These are phyloP conservation scores for Ceratobasidium sp. DNA, from an alignment of 1,284 basidiomycete genomes.

Conservation along the genomic window DNA sequence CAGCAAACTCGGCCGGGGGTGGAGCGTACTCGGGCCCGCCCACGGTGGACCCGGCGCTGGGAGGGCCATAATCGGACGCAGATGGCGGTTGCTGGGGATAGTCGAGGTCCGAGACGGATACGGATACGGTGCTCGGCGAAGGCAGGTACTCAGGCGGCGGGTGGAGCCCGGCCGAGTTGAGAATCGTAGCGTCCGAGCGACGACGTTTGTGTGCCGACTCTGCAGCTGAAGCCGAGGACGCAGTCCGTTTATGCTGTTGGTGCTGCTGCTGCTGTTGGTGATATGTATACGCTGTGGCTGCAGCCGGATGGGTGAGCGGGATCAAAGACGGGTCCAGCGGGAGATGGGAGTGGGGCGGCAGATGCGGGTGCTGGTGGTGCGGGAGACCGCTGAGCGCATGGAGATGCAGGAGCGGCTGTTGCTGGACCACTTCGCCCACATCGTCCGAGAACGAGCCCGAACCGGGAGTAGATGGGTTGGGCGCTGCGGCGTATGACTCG, in stretches of 20 bases:
- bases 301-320: constrained; percentile 30
- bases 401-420: constrained; percentile 1
- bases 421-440: not conserved
- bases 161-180: constrained; percentile 27
- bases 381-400: constrained; percentile 7
- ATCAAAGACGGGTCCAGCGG: constrained; percentile 33
- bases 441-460: constrained; percentile 30
- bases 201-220: constrained; percentile 5
- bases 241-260: not conserved
- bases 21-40: constrained; percentile 14
- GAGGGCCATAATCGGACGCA: constrained; percentile 1
- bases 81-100: constrained; percentile 26
- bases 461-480: constrained; percentile 26
- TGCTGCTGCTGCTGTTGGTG: not conserved
- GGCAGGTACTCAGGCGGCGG: constrained; percentile 35
- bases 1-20: not conserved
- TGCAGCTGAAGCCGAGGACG: not conserved
- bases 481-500: not conserved
- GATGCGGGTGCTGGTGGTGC: constrained; percentile 28
- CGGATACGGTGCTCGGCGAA: constrained; percentile 24
- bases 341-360: constrained; percentile 24
- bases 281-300: not conserved
- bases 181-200: constrained; percentile 18
- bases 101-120: constrained; percentile 17
- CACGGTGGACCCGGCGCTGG: not conserved